Conservation (phyloP, 2,329 filamentous ascomycete genomes). For the Colletotrichum caudatum region DNA sequence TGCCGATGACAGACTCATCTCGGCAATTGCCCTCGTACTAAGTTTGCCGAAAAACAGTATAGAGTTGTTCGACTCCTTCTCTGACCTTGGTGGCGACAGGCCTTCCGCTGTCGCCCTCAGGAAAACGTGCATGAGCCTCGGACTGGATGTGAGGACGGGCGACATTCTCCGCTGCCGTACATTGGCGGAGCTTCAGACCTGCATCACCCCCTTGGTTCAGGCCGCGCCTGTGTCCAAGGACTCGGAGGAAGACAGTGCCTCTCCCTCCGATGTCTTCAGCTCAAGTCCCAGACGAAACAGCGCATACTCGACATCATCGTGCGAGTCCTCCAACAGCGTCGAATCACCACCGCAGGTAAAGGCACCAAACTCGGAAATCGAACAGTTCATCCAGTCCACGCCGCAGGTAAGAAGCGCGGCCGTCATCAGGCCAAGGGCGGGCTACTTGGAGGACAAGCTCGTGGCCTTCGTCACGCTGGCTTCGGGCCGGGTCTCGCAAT, state of each 20-base stretch:
- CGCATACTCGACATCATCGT: conserved; percentile 31
- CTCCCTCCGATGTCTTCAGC: conserved; percentile 43
- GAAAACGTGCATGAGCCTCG: conserved; percentile 52
- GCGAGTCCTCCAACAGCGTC: conserved; percentile 35
- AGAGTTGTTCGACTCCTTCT: conserved; percentile 57
- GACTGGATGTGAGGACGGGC: conserved; percentile 51
- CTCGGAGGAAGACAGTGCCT: conserved; percentile 35
- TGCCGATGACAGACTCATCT: conserved; percentile 49
- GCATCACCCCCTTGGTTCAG: conserved; percentile 48
- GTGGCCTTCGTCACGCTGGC: conserved; percentile 60
- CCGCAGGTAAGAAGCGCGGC: conserved; percentile 56
- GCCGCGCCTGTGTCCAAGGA: conserved; percentile 26
- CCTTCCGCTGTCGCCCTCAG: conserved; percentile 51
- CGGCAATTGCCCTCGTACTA: conserved; percentile 54
- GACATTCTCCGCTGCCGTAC: conserved; percentile 59
- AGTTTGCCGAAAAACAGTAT: conserved; percentile 49
- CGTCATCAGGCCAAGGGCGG: conserved; percentile 61
- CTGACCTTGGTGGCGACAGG: conserved; percentile 57
- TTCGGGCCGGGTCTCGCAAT: conserved; percentile 45
- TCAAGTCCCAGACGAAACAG: conserved; percentile 37
- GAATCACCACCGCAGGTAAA: conserved; percentile 18
- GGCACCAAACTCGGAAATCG: conserved; percentile 24
- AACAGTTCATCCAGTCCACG: conserved; percentile 53
- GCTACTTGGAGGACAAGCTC: conserved; percentile 62
- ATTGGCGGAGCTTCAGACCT: conserved; percentile 59